Conservation (phyloP, 2,329 filamentous ascomycete genomes). For the Trichoderma lentiforme region DNA sequence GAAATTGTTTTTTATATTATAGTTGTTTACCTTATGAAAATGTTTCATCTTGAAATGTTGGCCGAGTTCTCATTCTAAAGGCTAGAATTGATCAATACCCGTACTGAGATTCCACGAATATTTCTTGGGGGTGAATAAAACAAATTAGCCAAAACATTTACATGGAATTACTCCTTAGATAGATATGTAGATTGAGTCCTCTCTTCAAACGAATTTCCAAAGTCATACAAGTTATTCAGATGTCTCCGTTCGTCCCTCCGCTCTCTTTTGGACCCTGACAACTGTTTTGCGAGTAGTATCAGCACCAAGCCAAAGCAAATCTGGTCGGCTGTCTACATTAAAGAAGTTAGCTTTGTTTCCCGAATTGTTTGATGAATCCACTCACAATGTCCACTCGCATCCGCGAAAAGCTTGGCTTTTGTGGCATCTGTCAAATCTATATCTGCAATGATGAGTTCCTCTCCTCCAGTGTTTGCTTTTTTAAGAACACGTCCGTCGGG, state of each 20-base stretch:
- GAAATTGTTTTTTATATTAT: no score
- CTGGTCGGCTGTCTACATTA: background rate
- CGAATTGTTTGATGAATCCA: background rate
- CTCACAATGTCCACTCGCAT: background rate
- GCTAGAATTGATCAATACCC: no score
- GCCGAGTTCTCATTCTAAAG: no score
- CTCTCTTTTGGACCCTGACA: background rate
- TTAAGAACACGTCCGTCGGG: background rate
- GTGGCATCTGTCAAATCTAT: background rate
- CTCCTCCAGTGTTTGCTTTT: background rate
- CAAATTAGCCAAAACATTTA: background rate
- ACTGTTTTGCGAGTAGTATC: background rate
- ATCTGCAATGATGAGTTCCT: background rate
- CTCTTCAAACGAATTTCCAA: background rate
- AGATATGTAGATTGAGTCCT: background rate
- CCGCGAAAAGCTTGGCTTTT: background rate
- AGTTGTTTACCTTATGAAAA: no score
- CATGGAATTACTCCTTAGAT: rapidly evolving
- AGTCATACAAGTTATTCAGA: background rate
- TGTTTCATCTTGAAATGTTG: no score
- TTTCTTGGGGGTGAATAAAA: no score
- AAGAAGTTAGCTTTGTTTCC: background rate
- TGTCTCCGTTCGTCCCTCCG: background rate
- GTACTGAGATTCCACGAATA: no score
- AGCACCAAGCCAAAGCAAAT: background rate